Evolutionary conservation across 116 monocot species (phyloP), one percentile per base, ranked within the genome.

Genomic region (Thalassia testudinum): DNA sequence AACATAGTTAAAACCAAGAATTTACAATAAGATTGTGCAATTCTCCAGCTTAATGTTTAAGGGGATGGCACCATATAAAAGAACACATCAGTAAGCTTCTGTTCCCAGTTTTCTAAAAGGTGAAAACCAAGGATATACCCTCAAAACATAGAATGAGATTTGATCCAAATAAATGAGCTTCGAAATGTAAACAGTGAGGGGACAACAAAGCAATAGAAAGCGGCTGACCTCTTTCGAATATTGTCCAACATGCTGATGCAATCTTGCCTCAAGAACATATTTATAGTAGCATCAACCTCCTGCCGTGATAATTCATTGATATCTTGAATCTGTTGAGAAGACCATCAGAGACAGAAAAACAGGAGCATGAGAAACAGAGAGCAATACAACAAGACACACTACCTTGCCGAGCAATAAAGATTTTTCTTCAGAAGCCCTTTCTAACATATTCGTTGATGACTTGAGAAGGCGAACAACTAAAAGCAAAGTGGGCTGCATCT

Each of bases 211-310:
- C 29, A 49, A 23, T 15, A 60, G 34, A 25, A 14, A 58, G 25
- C 8, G 7, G 2, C 49, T 55, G 59, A 87, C 93, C 93, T 72
- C 63, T 84, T 93, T 12, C 84, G 74, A 21, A 87, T 81, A 58
- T 70, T 76, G 66, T 93, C 93, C 65, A 42, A 53, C 48, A 69
- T 44, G 37, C 71, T 69, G 66, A 87, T 53, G 55, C 56, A 81
- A 56, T 81, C 73, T 54, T 74, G 75, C 29, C 65, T 77, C 40
- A 28, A 76, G 58, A 75, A 93, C 12, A 57, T 27, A 62, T 62
- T 69, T 24, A 93, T 93, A 53, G 87, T 81, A 66, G 87, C 93
- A 65, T 93, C 93, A 66, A 93, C 93, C 48, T 93, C 93, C 64
- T 93, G 87, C 44, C 93, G 83, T 47, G 93, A 81, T 28, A 87